Percentiles rank a stretch among this genome's conserved stretches.
These are phyloP conservation scores for Leishmania aethiopica DNA, from an alignment of 208 protist species.

Conservation along the genomic window DNA sequence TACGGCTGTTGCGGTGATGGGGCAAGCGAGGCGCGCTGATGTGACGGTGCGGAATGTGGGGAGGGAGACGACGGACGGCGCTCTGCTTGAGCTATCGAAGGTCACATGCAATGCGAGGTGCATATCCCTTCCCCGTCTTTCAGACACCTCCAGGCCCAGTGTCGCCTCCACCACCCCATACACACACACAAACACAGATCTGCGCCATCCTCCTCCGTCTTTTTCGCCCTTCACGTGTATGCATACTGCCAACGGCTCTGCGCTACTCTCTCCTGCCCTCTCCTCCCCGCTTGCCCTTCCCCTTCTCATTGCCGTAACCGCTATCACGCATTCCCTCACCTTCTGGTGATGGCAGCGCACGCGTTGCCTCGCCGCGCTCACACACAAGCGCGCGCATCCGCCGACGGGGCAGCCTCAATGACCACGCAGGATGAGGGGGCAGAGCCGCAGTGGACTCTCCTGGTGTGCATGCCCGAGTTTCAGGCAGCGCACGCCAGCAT, in stretches of 20 bases:
- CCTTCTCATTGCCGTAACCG: background rate
- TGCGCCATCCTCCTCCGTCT: background rate
- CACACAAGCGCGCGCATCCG: background rate
- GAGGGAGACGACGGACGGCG: background rate
- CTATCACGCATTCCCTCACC: background rate
- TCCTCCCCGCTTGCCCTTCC: background rate
- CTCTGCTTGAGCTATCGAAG: background rate
- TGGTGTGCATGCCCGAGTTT: constrained; percentile 76
- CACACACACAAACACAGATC: background rate
- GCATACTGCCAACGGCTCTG: background rate
- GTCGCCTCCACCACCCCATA: background rate
- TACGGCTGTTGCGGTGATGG: background rate
- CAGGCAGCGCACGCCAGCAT: constrained; percentile 52
- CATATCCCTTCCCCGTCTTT: background rate
- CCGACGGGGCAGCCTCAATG: background rate
- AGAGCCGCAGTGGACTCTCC: constrained; percentile 45
- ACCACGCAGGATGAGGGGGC: background rate
- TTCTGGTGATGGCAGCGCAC: background rate
- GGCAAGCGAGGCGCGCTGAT: background rate
- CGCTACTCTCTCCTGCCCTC: background rate
- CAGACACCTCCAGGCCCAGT: background rate
- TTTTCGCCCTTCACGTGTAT: background rate
- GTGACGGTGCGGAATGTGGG: background rate
- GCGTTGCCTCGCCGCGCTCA: background rate
- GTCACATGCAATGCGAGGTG: background rate